These are phyloP conservation scores for Batrachochytrium dendrobatidis DNA, from an alignment of 371 early-diverging fungal species.

Conservation along the genomic window DNA sequence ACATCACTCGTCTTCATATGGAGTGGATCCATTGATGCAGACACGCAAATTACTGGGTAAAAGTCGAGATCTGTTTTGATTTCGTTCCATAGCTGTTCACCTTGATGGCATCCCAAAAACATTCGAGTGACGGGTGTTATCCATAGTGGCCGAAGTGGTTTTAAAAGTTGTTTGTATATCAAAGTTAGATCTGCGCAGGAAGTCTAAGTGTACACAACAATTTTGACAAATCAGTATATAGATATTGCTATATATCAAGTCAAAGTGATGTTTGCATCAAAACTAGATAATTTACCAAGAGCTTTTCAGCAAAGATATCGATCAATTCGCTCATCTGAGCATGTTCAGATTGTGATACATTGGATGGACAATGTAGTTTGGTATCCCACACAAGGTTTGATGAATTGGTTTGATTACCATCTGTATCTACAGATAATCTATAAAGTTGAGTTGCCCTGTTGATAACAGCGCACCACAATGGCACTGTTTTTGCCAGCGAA, in stretches of 20 bases:
- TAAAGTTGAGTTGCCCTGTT: conserved; percentile 40
- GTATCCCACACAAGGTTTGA: conserved; percentile 44
- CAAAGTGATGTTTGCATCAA: neutral
- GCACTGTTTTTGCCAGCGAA: conserved; percentile 74
- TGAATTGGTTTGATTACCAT: neutral
- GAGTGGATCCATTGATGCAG: conserved; percentile 9
- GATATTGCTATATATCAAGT: neutral
- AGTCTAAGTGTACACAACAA: neutral
- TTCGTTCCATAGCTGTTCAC: neutral
- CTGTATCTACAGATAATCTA: conserved; percentile 2
- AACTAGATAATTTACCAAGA: conserved; percentile 27
- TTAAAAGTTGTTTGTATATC: conserved; percentile 32
- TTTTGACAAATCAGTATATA: neutral
- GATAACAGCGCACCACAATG: conserved; percentile 78
- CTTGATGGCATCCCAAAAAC: conserved; percentile 22
- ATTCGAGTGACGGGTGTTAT: conserved; percentile 54
- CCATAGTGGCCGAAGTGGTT: conserved; percentile 79
- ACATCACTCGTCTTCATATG: conserved; percentile 2
- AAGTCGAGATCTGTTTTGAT: conserved; percentile 32
- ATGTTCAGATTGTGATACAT: conserved; percentile 65
- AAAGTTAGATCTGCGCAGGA: conserved; percentile 47
- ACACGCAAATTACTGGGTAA: conserved; percentile 59
- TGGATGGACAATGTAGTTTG: conserved; percentile 52
- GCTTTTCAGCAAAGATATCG: conserved; percentile 48
- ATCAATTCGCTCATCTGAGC: conserved; percentile 56